Evolutionary conservation across 441 rosid genomes (phyloP).

Genomic region (Jatropha multifida): DNA sequence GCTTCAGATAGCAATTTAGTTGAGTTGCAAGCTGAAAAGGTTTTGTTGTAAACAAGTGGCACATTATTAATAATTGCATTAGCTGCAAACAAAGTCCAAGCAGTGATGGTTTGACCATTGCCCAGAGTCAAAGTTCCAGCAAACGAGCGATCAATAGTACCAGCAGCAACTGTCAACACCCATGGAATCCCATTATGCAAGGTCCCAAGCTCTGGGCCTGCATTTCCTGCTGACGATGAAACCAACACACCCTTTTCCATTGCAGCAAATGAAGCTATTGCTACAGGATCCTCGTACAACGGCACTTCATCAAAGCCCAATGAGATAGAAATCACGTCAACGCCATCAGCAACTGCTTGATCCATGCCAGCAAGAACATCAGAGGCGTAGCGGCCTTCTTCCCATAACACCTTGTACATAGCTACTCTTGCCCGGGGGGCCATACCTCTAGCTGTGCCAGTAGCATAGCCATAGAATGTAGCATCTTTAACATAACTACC

Average conservation of each 20-base stretch:
- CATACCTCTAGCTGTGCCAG: conserved; percentile 44
- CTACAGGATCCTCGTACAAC: conserved; percentile 44
- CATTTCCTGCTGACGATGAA: conserved; percentile 54
- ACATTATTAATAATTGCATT: conserved; percentile 23
- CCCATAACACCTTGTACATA: conserved; percentile 49
- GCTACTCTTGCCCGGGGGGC: conserved; percentile 45
- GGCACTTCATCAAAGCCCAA: conserved; percentile 41
- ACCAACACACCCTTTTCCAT: conserved; percentile 48
- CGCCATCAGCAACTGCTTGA: conserved; percentile 49
- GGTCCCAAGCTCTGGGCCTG: conserved; percentile 29
- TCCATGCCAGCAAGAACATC: conserved; percentile 59
- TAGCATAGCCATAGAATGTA: conserved; percentile 43
- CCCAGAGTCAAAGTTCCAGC: conserved; percentile 40
- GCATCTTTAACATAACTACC: conserved; percentile 40
- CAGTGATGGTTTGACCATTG: conserved; percentile 31
- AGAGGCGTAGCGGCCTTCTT: conserved; percentile 34
- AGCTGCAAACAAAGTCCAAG: conserved; percentile 44
- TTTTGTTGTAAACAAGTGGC: conserved; percentile 34
- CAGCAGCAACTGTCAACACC: conserved; percentile 51
- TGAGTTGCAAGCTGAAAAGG: conserved; percentile 39
- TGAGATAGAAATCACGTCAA: conserved; percentile 53
- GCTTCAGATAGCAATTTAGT: conserved; percentile 23
- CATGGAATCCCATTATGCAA: conserved; percentile 58
- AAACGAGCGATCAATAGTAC: conserved; percentile 47
- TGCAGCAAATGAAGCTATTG: conserved; percentile 55